Conservation (phyloP, 768 basidiomycete species). For the Crucibulum laeve region DNA sequence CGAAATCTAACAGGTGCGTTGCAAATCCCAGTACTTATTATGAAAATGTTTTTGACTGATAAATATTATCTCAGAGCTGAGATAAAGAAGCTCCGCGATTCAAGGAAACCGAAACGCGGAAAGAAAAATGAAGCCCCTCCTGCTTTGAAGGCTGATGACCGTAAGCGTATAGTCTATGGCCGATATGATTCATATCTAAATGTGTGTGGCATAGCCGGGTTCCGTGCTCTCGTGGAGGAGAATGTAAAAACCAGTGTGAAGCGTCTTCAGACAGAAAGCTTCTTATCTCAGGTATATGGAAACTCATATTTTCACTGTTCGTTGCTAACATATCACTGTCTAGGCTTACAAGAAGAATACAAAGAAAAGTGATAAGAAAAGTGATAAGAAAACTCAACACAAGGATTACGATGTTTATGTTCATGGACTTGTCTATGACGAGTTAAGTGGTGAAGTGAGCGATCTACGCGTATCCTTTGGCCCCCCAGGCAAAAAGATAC, state of each 20-base stretch:
- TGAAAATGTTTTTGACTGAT: neutral
- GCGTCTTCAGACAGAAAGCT: slow-evolving; percentile 31
- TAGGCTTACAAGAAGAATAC: slow-evolving; percentile 13
- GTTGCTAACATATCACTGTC: slow-evolving; percentile 3
- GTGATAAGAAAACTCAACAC: no score
- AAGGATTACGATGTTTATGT: slow-evolving; percentile 33
- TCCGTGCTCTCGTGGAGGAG: slow-evolving; percentile 41
- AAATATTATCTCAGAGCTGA: slow-evolving; percentile 18
- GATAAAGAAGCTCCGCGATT: slow-evolving; percentile 27
- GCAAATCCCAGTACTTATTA: neutral
- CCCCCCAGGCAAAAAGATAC: slow-evolving; percentile 29
- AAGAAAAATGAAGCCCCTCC: slow-evolving; percentile 16
- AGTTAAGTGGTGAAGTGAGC: slow-evolving; percentile 42
- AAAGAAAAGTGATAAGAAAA: slow-evolving; percentile 12
- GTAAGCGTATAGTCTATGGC: slow-evolving; percentile 9
- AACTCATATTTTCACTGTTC: slow-evolving; percentile 1
- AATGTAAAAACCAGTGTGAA: slow-evolving; percentile 43
- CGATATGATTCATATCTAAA: neutral
- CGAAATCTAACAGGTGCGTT: slow-evolving; percentile 23
- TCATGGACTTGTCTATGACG: slow-evolving; percentile 56
- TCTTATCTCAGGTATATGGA: slow-evolving; percentile 24
- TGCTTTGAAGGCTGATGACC: slow-evolving; percentile 16
- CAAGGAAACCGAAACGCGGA: slow-evolving; percentile 24
- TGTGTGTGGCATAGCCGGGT: slow-evolving; percentile 20
- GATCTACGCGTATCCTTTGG: slow-evolving; percentile 43